Percentiles rank a stretch among this genome's conserved stretches.
Evolutionary conservation across 257 asterid species (phyloP).

Genomic region (Scutellaria baicalensis): DNA sequence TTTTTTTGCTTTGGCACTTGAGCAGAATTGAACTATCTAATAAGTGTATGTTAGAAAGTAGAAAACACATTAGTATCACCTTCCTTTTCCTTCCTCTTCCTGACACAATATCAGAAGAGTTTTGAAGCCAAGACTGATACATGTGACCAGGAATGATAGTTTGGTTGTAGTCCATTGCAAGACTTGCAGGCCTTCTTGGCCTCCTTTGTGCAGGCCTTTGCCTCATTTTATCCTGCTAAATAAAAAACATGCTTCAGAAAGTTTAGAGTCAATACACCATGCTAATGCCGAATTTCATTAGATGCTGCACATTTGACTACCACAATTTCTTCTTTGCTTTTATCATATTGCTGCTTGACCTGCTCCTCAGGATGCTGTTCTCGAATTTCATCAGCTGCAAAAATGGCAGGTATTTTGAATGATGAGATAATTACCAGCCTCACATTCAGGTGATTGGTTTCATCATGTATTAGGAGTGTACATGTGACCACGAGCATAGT

Average conservation of each 20-base stretch:
- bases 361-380: conserved; percentile 44
- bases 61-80: conserved; percentile 24
- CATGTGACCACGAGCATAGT: neutral
- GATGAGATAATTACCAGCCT: neutral
- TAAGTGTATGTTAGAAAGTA: conserved; percentile 2
- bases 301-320: conserved; percentile 28
- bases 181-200: conserved; percentile 33
- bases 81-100: conserved; percentile 47
- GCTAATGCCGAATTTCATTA: neutral
- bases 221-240: conserved; percentile 33
- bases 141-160: conserved; percentile 65
- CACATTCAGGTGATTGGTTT: conserved; percentile 7
- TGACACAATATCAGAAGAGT: conserved; percentile 49
- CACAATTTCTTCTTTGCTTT: conserved; percentile 41
- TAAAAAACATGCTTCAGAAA: conserved; percentile 11
- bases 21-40: conserved; percentile 6
- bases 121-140: conserved; percentile 80
- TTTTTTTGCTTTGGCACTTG: neutral
- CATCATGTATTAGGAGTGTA: conserved; percentile 1
- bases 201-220: conserved; percentile 37
- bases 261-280: neutral
- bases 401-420: conserved; percentile 6
- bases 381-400: conserved; percentile 57
- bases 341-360: conserved; percentile 37
- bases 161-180: conserved; percentile 57